Evolutionary conservation across 768 basidiomycete genomes (phyloP).

Genomic region (Tricholoma hemisulphureum): DNA sequence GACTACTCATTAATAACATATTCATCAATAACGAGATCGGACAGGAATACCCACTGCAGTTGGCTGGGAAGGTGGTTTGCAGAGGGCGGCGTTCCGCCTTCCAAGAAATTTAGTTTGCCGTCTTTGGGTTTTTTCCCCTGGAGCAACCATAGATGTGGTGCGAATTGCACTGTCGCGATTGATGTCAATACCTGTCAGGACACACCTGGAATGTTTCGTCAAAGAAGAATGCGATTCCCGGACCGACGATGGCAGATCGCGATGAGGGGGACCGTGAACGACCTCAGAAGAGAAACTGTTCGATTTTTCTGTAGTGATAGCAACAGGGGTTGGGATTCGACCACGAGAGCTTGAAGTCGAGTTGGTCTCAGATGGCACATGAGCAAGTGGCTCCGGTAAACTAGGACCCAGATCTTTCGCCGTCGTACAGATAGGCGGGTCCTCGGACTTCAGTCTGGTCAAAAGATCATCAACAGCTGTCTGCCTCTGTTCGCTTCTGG

Average conservation of each 20-base stretch:
- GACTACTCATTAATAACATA: background rate
- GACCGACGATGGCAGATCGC: background rate
- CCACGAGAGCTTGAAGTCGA: background rate
- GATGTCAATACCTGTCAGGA: constrained; percentile 13
- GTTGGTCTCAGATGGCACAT: background rate
- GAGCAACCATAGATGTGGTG: background rate
- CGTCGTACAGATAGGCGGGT: background rate
- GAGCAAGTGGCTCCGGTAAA: background rate
- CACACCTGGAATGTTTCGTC: constrained; percentile 7
- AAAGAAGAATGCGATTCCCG: background rate
- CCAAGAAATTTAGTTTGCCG: constrained; percentile 17
- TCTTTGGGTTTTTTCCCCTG: constrained; percentile 1
- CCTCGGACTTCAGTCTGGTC: constrained; percentile 19
- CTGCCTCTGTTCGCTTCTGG: constrained; percentile 14
- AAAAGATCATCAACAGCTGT: constrained; percentile 34
- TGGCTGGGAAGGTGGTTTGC: constrained; percentile 1
- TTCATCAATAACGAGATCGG: too few relatives aligned
- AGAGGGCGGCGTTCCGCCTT: constrained; percentile 23
- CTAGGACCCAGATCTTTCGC: background rate
- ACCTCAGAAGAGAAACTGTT: background rate
- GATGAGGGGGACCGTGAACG: background rate
- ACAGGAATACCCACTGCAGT: background rate
- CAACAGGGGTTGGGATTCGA: background rate
- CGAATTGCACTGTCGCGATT: constrained; percentile 3
- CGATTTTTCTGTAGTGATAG: background rate